Evolutionary conservation across 2,329 filamentous ascomycete species (phyloP).

Genomic region (Cadophora malorum): DNA sequence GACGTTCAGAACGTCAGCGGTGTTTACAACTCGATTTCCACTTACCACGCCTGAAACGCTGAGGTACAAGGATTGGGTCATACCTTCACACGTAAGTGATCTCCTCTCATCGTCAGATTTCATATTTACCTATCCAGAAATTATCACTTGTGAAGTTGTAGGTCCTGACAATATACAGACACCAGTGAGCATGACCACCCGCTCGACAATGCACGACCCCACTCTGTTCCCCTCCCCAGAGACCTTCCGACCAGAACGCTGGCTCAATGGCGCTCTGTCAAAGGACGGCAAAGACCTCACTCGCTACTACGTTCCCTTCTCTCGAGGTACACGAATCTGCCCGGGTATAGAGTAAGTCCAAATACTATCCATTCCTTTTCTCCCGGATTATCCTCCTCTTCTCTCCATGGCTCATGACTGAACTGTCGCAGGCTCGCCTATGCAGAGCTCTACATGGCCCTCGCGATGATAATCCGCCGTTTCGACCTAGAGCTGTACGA

Average conservation of each 20-base stretch:
- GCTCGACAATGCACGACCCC: conserved; percentile 21
- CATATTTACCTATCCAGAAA: not conserved
- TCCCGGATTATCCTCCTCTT: not conserved
- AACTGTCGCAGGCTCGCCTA: conserved; percentile 26
- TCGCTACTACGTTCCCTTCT: conserved; percentile 49
- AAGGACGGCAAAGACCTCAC: conserved; percentile 15
- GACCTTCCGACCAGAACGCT: conserved; percentile 23
- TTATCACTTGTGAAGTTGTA: not conserved
- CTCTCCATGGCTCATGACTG: not conserved
- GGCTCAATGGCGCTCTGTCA: conserved; percentile 16
- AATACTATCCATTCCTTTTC: not conserved
- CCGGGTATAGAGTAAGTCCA: conserved; percentile 43
- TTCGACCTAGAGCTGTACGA: conserved; percentile 29
- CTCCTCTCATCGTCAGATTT: not conserved
- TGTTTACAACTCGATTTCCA: conserved; percentile 25
- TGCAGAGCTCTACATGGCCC: conserved; percentile 28
- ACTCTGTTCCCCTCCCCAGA: conserved; percentile 22
- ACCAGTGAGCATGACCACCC: conserved; percentile 28
- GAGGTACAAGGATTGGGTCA: conserved; percentile 25
- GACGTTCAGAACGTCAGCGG: conserved; percentile 15
- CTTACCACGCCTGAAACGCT: conserved; percentile 18
- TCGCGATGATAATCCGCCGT: conserved; percentile 24
- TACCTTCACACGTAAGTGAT: conserved; percentile 22
- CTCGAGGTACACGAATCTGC: conserved; percentile 50
- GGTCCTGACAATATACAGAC: conserved; percentile 12